Conservation (phyloP, 306 rosid species). For the Crataegus laevigata region DNA sequence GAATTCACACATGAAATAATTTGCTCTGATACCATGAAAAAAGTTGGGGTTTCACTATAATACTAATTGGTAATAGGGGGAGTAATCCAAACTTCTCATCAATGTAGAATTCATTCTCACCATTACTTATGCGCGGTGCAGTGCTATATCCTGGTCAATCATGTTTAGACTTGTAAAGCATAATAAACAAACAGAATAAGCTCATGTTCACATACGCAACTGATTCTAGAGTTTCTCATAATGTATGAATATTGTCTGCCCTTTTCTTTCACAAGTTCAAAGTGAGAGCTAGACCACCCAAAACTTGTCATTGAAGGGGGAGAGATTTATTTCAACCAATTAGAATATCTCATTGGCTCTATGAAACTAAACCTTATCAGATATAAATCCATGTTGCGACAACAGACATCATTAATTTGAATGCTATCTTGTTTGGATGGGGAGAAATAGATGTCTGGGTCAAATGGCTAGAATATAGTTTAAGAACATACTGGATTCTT, state of each 20-base stretch:
- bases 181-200: too few relatives aligned
- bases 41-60: too few relatives aligned
- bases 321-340: not conserved
- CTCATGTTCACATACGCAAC: too few relatives aligned
- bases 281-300: too few relatives aligned
- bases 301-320: not conserved
- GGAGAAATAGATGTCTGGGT: not conserved
- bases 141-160: too few relatives aligned
- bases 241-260: not conserved
- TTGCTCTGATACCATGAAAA: too few relatives aligned
- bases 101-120: too few relatives aligned
- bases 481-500: not conserved
- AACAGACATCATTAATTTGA: not conserved
- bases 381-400: not conserved
- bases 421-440: not conserved
- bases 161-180: not conserved
- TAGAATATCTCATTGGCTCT: not conserved
- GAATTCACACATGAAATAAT: too few relatives aligned
- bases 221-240: too few relatives aligned
- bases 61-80: too few relatives aligned
- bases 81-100: too few relatives aligned
- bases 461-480: not conserved
- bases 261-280: not conserved
- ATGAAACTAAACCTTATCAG: not conserved
- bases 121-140: too few relatives aligned